Base-by-base conservation (phyloP, 306 rosid genomes). In the Pyrus betulifolia region DNA sequence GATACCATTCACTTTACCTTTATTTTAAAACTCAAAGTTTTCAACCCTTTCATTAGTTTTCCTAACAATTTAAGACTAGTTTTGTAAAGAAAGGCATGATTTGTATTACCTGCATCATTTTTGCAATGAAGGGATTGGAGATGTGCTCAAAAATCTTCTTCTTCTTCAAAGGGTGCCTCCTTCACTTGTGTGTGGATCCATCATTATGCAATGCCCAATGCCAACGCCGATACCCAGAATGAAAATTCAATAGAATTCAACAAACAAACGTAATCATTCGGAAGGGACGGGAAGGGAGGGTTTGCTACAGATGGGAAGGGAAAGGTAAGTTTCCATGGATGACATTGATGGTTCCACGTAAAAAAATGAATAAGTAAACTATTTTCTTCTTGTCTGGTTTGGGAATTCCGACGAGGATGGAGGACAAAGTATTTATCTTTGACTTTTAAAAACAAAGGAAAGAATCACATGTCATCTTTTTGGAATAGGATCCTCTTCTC, bases 61-160 rank as follows among this genome's bases (percentile, higher is more conserved):
- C 33, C 33, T 31, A 45, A 49, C 54, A 49, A 49, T 51, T 51
- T 51, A 19, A 51, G 9, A 38, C 2, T 38, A 7, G 42, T 8
- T 59, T 6, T 1, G 1, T 4, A 4, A 40, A n/a, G 52, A n/a
- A 40, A 40, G 17, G 4, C 30, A 14, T 12, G 38, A 14, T 66
- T 9, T 66, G 46, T 19, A 21, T n/a, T 67, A 67, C 71, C 71
- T 67, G 71, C 33, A 67, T 67, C 71, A 67, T 67, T 40, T 65
- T 67, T 22, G 71, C 4, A 40, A 67, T 30, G 18, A 10, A 2
- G 3, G 70, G 8, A 27, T 19, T 21, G 28, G 28, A 21, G 28
- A 66, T 66, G 27, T 66, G 27, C 2, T 21, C 9, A 35, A 23
- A 35, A 66, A 63, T 40, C 69, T 31, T 66, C 51, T 66, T 66